A percentile compares a stretch with the other conserved stretches of the same genome.
These are phyloP conservation scores for Calamus simplicifolius DNA, from an alignment of 176 grass and related monocot genomes.

Conservation along the genomic window DNA sequence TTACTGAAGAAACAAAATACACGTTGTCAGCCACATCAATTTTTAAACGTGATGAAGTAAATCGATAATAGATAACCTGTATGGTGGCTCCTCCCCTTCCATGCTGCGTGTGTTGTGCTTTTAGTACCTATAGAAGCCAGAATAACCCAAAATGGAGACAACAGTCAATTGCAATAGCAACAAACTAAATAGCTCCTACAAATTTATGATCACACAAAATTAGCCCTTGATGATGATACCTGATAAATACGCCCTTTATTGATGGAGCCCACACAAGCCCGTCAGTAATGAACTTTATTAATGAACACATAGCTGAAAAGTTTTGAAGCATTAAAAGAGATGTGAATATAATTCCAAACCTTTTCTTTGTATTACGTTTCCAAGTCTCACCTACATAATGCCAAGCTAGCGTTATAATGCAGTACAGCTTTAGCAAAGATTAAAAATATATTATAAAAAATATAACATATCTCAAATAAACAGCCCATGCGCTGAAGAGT, in stretches of 20 bases:
- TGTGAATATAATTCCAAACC: slow-evolving; percentile 38
- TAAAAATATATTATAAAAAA: too few relatives aligned
- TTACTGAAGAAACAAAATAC: too few relatives aligned
- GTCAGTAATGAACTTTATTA: slow-evolving; percentile 16
- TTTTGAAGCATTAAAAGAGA: slow-evolving; percentile 21
- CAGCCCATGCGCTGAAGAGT: too few relatives aligned
- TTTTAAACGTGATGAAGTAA: too few relatives aligned
- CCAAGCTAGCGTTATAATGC: slow-evolving; percentile 3
- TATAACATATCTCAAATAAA: too few relatives aligned
- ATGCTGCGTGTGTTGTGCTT: slow-evolving; percentile 64
- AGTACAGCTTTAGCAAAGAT: too few relatives aligned
- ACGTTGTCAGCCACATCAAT: too few relatives aligned
- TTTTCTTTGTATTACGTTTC: slow-evolving; percentile 76
- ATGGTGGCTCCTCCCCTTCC: slow-evolving; percentile 84
- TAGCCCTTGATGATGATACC: slow-evolving; percentile 24
- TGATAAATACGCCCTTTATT: slow-evolving; percentile 70
- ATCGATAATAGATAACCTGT: slow-evolving; percentile 35
- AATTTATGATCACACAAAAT: neutral
- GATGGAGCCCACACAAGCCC: slow-evolving; percentile 18
- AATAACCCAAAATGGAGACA: slow-evolving; percentile 1
- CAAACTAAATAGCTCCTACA: too few relatives aligned
- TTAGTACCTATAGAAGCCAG: slow-evolving; percentile 53
- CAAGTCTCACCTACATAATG: slow-evolving; percentile 62
- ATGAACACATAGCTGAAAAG: slow-evolving; percentile 1
- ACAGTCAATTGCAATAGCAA: too few relatives aligned